phyloP scores from a whole-genome alignment of 345 rosid genomes.

The Ceriops zippeliana region DNA sequence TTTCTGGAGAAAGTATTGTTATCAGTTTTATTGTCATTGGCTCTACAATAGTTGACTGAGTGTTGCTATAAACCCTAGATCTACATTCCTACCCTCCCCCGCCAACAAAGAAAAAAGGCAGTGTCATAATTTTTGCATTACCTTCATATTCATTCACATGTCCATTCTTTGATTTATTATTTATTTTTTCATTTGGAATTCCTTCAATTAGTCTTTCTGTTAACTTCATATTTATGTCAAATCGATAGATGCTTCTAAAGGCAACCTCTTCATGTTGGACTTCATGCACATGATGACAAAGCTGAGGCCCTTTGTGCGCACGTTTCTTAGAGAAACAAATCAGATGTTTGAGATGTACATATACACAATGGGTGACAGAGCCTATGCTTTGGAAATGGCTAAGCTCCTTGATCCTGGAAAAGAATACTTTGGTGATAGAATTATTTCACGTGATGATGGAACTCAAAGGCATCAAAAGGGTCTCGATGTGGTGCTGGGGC shows the following conservation, averaged over 20 bases:
- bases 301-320: constrained; percentile 73
- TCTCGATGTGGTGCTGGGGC: constrained; percentile 79
- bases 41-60: background rate
- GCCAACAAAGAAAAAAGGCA: too few relatives aligned
- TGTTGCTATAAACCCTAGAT: too few relatives aligned
- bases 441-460: constrained; percentile 92
- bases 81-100: too few relatives aligned
- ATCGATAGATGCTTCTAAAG: constrained; percentile 55
- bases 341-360: constrained; percentile 85
- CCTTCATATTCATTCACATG: too few relatives aligned
- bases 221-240: constrained; percentile 8
- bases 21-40: background rate
- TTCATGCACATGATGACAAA: constrained; percentile 88
- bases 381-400: constrained; percentile 85
- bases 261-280: constrained; percentile 63
- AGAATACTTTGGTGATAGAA: constrained; percentile 57
- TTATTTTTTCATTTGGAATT: background rate
- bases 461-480: constrained; percentile 80
- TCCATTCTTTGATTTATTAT: background rate
- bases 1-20: background rate
- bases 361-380: constrained; percentile 89
- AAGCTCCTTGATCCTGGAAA: constrained; percentile 69
- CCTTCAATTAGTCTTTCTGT: background rate
- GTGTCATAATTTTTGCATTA: too few relatives aligned
- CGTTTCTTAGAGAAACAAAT: constrained; percentile 84